Base-by-base conservation (phyloP, 306 rosid species). In the Abrus precatorius region DNA sequence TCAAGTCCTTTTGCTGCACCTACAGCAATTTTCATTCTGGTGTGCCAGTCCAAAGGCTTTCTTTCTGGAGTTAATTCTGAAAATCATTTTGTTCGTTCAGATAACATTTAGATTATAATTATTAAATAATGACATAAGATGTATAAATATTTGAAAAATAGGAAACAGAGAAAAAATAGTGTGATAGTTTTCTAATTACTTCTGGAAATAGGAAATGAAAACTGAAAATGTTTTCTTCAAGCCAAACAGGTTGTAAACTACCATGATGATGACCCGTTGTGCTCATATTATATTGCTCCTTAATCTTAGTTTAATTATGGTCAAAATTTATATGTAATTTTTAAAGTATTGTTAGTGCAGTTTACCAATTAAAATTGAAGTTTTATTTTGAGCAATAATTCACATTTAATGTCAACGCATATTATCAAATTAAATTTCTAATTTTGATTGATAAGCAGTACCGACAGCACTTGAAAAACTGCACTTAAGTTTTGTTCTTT, bases 1-100 rank as follows among this genome's bases (percentile, higher is more conserved):
- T 94, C 97, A 20, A 94, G 92, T 33, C 97, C 98, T 83, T 81
- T 92, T 13, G 98, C 98, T 12, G 97, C 97, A 43, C 97, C 98
- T 30, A 85, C 86, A 7, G 97, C 98, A 44, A 94, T 90, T 83
- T 83, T 91, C 89, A 94, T 94, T 76, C 98, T 89, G 0, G 89
- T 82, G 2, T 72, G 65, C 98, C 98, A 94, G 76, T 88, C 97
- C 84, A 94, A 87, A 52, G 95, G 84, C 78, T 80, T 63, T 60
- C 50, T 71, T 2, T 49, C 83, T 0, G 86, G 68, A 45, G 45
- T 0, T 79, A 85, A 8, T 12, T 94, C 97, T 94, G 86, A 60
- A 38, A 78, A 49, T n/a, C 43, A 76, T 54, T 38, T 48, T 69
- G 13, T 59, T 64, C 40, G 29, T 47, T 80, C 7, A 75, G 55